Evolutionary conservation across 441 rosid species (phyloP).

Genomic region (Breynia disticha): DNA sequence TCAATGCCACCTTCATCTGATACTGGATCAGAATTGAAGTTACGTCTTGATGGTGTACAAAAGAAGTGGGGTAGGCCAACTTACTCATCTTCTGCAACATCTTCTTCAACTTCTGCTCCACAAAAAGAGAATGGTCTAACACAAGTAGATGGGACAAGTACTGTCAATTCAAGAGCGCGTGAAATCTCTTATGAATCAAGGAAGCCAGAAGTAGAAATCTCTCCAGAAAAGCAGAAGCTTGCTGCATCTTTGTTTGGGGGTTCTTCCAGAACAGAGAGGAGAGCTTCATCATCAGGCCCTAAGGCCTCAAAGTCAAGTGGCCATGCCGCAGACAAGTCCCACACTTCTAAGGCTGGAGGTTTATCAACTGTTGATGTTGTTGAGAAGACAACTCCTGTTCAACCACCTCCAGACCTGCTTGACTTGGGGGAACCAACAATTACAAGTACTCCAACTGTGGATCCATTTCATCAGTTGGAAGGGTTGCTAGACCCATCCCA

Average conservation of each 20-base stretch:
- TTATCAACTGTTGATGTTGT: slow-evolving; percentile 14
- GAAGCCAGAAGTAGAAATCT: slow-evolving; percentile 53
- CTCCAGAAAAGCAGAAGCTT: slow-evolving; percentile 89
- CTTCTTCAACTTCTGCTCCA: slow-evolving; percentile 35
- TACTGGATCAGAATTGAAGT: slow-evolving; percentile 58
- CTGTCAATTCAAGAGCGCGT: slow-evolving; percentile 38
- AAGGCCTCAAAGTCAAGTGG: slow-evolving; percentile 39
- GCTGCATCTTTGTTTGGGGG: slow-evolving; percentile 96
- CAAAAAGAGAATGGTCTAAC: slow-evolving; percentile 43
- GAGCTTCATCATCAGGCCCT: slow-evolving; percentile 42
- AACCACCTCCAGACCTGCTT: slow-evolving; percentile 83
- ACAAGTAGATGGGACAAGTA: slow-evolving; percentile 29
- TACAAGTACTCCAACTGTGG: slow-evolving; percentile 27
- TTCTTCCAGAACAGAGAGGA: slow-evolving; percentile 58
- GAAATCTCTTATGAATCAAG: slow-evolving; percentile 46
- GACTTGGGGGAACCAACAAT: slow-evolving; percentile 62
- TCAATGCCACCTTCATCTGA: slow-evolving; percentile 37
- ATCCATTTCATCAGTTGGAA: slow-evolving; percentile 86
- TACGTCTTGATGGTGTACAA: slow-evolving; percentile 95
- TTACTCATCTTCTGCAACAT: slow-evolving; percentile 40
- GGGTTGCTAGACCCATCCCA: slow-evolving; percentile 61
- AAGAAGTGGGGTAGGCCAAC: slow-evolving; percentile 86
- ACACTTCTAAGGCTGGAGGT: slow-evolving; percentile 16
- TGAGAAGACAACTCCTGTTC: slow-evolving; percentile 34
- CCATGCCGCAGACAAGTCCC: slow-evolving; percentile 30